Base-by-base conservation (phyloP, 352 stramenopile species). In the Phytophthora vignae region DNA sequence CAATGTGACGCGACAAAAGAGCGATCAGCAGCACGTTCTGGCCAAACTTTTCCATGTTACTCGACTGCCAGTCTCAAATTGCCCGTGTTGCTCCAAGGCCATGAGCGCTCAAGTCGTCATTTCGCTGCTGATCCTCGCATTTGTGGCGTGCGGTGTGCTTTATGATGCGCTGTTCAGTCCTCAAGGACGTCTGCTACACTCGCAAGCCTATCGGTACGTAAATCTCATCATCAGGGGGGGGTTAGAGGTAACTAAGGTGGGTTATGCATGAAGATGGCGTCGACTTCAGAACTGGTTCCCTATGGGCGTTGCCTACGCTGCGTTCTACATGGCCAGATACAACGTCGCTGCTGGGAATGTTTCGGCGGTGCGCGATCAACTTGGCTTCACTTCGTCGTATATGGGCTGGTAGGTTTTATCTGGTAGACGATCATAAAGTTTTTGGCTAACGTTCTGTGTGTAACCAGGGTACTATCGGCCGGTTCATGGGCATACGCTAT, bases 301-400 rank as follows among this genome's bases (percentile, higher is more conserved):
- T 5, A 90, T 94, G 82, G 84, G 87, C 40, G 63, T 92, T 12
- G 84, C 84, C 36, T 91, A 94, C 60, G 83, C 86, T 3, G 83
- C 84, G 17, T 94, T 94, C 69, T 92, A 94, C 78, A 94, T 91
- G 86, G 83, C 86, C 27, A 73, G 86, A 25, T 94, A 94, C 67
- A 85, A 92, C 49, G 86, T 94, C 12, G 77, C 83, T 22, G 87
- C 86, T 0, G 87, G 87, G 88, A 92, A 92, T 60, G 74, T 92
- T 2, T 77, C 72, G 19, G 70, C 71, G 8, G 72, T 90, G n/a
- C 79, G 83, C 11, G 69, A 83, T 29, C 27, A 75, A 8, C 67
- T 91, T 27, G 69, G 77, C 33, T 89, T 90, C 60, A 83, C 81
- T 3, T 81, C 82, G 5, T 71, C 72, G 15, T 88, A 82, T 74